Evolutionary conservation across 1,284 basidiomycete species (phyloP).

Genomic region (Meira nashicola): DNA sequence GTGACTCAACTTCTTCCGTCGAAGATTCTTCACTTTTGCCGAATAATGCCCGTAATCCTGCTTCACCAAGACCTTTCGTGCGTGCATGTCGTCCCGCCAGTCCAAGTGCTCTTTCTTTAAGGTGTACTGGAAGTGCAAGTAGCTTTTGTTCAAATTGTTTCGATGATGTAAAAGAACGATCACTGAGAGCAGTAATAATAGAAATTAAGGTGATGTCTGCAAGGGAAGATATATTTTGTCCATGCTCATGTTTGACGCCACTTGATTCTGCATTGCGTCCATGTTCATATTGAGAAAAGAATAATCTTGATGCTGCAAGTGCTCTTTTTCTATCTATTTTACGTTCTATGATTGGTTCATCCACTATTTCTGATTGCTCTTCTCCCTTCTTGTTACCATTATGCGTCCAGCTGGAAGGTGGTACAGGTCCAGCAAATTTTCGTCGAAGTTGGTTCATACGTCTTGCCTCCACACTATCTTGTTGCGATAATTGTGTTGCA

Average conservation of each 20-base stretch:
- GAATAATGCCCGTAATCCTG: neutral
- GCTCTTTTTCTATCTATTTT: neutral
- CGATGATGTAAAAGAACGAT: too few species aligned
- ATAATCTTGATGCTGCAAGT: neutral
- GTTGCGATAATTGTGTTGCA: neutral
- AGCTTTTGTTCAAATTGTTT: too few species aligned
- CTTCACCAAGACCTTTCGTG: neutral
- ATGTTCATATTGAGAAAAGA: too few species aligned
- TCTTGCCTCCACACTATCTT: neutral
- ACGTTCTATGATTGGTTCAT: neutral
- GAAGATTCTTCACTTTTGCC: neutral
- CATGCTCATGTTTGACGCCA: too few species aligned
- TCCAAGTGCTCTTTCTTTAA: neutral
- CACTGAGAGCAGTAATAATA: too few species aligned
- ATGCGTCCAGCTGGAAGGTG: neutral
- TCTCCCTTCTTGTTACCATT: neutral
- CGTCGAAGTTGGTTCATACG: neutral
- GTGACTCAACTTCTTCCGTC: neutral
- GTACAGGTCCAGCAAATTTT: slow-evolving; percentile 1
- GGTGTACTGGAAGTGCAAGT: neutral
- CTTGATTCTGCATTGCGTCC: too few species aligned
- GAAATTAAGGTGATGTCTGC: too few species aligned
- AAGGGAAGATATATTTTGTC: too few species aligned
- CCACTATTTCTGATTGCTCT: neutral
- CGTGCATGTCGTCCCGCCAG: neutral